Evolutionary conservation across 352 stramenopile species (phyloP), one percentile per base, ranked within the genome.

Genomic region (Pythium sukuiense): DNA sequence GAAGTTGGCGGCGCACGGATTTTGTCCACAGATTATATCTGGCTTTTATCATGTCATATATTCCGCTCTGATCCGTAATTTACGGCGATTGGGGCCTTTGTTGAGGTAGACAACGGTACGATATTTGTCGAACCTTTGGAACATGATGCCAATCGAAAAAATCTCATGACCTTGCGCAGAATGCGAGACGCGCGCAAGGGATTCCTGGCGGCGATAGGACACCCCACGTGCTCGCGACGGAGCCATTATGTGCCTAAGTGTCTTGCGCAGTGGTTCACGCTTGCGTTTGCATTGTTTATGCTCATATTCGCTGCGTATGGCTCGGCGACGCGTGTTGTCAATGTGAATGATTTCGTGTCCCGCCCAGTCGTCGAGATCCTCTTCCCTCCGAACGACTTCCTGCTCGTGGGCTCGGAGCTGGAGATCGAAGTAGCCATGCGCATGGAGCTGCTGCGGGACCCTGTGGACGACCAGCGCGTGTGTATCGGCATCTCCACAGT

Each of bases 401-500:
- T 90, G 45, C 55, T 90, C 33, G 61, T 63, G 12, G 46, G 29
- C 16, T 81, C 73, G 16, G 74, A 88, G 26, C 64, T 93, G 29
- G 65, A 80, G 3, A 83, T 92, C 55, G 70, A 85, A 48, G 74
- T 93, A 24, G 55, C 67, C 16, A 69, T 91, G 30, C 81, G 80
- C 18, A 59, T 63, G 9, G 74, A 83, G 24, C 45, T 83, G 14
- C 62, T 88, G 14, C 59, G 62, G 4, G 50, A 37, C 3, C 57
- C 59, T 13, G 46, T 79, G 14, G 57, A 54, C 6, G 68, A 75
- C 54, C 60, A 76, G 9, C 74, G 70, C 6, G 76, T 93, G 24
- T 93, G 83, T 55, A 69, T 93, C 32, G 72, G 76, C 56, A 80
- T 91, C 70, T 70, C 81, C 13, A 61, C 79, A 9, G 72, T 77